Conservation (phyloP, 108 stramenopile species). For the Nitzschia sp. region DNA sequence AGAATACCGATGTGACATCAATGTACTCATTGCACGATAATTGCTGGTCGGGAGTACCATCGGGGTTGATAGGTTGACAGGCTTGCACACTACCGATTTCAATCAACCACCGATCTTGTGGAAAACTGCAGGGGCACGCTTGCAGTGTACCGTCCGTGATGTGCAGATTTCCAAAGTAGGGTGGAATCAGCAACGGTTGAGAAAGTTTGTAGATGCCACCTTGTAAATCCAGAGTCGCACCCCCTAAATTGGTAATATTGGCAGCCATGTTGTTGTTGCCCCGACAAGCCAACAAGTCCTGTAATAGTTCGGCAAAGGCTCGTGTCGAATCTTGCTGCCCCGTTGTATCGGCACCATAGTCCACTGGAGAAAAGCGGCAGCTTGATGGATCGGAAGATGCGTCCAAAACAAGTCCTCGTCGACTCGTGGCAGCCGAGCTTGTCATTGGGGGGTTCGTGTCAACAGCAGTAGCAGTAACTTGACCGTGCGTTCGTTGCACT, state of each 20-base stretch:
- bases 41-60: slow-evolving; percentile 13
- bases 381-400: background rate
- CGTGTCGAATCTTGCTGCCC: background rate
- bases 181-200: slow-evolving; percentile 9
- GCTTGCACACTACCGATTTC: slow-evolving; percentile 1
- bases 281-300: background rate
- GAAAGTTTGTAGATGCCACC: slow-evolving; percentile 4
- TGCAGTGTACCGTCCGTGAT: slow-evolving; percentile 4
- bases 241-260: slow-evolving; percentile 9
- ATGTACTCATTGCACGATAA: slow-evolving; percentile 10
- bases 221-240: slow-evolving; percentile 13
- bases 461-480: background rate
- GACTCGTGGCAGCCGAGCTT: background rate
- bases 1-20: background rate
- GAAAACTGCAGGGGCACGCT: background rate
- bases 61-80: background rate
- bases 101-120: slow-evolving; percentile 8
- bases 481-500: background rate
- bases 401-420: background rate
- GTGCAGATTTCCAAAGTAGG: slow-evolving; percentile 15
- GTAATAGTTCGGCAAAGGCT: slow-evolving; percentile 3
- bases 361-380: slow-evolving; percentile 1
- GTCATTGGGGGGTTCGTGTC: too few relatives aligned
- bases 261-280: background rate
- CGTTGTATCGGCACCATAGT: slow-evolving; percentile 17